Evolutionary conservation across 2,329 filamentous ascomycete species (phyloP).

Genomic region (Botrytis cinerea): DNA sequence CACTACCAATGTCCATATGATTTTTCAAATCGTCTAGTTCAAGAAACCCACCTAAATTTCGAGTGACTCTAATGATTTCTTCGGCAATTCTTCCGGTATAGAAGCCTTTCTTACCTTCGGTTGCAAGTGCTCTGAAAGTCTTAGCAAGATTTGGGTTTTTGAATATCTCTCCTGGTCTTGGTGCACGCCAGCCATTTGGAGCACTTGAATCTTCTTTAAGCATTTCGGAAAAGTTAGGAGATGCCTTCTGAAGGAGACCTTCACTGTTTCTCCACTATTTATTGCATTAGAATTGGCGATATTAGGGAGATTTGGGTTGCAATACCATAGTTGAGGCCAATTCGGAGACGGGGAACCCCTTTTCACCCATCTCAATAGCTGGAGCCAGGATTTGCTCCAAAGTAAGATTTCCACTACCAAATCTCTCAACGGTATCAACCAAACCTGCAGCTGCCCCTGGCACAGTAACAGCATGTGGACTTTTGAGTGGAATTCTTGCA

Average conservation of each 20-base stretch:
- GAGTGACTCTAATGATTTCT: constrained; percentile 75
- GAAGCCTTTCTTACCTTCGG: constrained; percentile 85
- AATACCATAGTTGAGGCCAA: constrained; percentile 46
- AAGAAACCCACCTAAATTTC: constrained; percentile 74
- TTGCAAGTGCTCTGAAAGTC: constrained; percentile 77
- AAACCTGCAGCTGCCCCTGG: constrained; percentile 92
- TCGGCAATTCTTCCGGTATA: constrained; percentile 84
- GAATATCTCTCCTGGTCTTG: constrained; percentile 82
- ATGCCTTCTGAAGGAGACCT: constrained; percentile 64
- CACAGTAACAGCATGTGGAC: constrained; percentile 79
- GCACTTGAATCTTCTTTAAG: constrained; percentile 74
- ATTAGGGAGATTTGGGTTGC: neutral
- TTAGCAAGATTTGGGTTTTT: constrained; percentile 78
- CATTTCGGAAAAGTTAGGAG: constrained; percentile 85
- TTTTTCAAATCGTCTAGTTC: constrained; percentile 77
- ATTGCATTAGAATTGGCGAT: constrained; percentile 17
- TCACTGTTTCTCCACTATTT: constrained; percentile 72
- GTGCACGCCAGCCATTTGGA: constrained; percentile 70
- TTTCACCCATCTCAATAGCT: constrained; percentile 81
- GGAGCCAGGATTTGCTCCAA: constrained; percentile 78
- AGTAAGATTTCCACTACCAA: constrained; percentile 82
- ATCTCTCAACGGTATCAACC: constrained; percentile 84
- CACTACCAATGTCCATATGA: constrained; percentile 71
- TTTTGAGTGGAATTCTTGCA: constrained; percentile 69
- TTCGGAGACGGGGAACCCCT: constrained; percentile 88